These are phyloP conservation scores for Citropsis articulata DNA, from an alignment of 345 rosid species.

Conservation along the genomic window DNA sequence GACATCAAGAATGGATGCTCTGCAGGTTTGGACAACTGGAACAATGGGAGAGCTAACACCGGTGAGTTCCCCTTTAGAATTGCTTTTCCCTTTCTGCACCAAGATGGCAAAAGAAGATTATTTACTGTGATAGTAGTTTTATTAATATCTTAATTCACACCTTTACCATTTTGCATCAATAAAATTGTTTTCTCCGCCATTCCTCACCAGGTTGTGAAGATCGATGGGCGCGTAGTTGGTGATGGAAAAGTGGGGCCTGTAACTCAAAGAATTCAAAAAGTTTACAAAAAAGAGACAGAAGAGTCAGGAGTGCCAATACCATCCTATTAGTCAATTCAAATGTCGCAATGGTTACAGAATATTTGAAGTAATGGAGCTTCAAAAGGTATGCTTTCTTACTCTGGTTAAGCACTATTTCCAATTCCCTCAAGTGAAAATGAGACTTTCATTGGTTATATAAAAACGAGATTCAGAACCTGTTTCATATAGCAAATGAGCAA, in stretches of 20 bases:
- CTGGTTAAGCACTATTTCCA: neutral
- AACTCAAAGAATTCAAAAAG: conserved; percentile 57
- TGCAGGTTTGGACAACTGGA: conserved; percentile 90
- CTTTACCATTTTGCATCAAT: neutral
- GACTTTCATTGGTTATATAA: neutral
- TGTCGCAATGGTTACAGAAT: neutral
- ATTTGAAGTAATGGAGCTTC: neutral
- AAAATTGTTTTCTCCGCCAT: neutral
- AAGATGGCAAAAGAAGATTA: neutral
- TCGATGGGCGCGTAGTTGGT: conserved; percentile 68
- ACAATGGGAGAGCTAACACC: conserved; percentile 93
- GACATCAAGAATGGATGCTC: neutral
- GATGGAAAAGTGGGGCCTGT: conserved; percentile 72
- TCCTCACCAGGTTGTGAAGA: conserved; percentile 52
- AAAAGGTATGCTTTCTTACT: conserved; percentile 7
- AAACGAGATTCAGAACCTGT: neutral
- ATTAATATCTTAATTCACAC: neutral
- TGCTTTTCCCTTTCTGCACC: neutral
- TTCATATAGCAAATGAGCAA: neutral
- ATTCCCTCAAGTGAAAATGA: neutral
- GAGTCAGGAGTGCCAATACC: conserved; percentile 77
- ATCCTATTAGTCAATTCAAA: conserved; percentile 13
- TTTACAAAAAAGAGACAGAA: conserved; percentile 60
- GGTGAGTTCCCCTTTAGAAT: conserved; percentile 30
- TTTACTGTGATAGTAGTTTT: neutral